Percentiles rank a stretch among this genome's conserved stretches.
phyloP scores from a whole-genome alignment of 2,329 filamentous ascomycete species.

The Penicillium sp. region DNA sequence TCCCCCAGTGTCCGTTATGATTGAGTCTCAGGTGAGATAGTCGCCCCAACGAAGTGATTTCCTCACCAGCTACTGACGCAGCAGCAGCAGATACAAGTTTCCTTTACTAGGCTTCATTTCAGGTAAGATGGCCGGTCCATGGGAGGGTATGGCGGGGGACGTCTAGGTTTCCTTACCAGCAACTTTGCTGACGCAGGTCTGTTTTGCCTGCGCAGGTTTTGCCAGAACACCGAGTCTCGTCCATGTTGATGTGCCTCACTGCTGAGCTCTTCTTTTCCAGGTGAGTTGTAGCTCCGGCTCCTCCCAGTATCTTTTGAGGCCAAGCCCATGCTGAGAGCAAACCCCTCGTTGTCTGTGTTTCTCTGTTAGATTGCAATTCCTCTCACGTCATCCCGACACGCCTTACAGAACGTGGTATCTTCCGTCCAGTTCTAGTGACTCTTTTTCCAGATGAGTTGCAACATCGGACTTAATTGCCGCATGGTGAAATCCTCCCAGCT shows the following conservation, averaged over 20 bases:
- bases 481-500: neutral
- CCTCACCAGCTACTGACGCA: neutral
- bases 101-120: too few species aligned
- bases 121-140: too few species aligned
- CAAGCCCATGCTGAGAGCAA: neutral
- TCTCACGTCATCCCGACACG: too few species aligned
- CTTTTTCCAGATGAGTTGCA: too few species aligned
- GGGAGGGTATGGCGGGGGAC: neutral
- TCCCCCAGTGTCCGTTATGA: neutral
- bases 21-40: neutral
- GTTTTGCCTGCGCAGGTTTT: neutral
- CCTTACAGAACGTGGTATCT: too few species aligned
- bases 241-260: too few species aligned
- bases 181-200: neutral
- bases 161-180: neutral
- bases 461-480: neutral
- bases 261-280: neutral
- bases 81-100: too few species aligned
- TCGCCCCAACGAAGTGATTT: too few species aligned
- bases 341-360: neutral
- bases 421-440: too few species aligned
- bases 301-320: neutral
- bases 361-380: too few species aligned
- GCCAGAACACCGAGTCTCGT: too few species aligned
- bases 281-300: neutral